Percentiles rank a stretch among this genome's conserved stretches.
phyloP scores from a whole-genome alignment of 2,329 filamentous ascomycete species.

The Cadophora luteo-olivacea region DNA sequence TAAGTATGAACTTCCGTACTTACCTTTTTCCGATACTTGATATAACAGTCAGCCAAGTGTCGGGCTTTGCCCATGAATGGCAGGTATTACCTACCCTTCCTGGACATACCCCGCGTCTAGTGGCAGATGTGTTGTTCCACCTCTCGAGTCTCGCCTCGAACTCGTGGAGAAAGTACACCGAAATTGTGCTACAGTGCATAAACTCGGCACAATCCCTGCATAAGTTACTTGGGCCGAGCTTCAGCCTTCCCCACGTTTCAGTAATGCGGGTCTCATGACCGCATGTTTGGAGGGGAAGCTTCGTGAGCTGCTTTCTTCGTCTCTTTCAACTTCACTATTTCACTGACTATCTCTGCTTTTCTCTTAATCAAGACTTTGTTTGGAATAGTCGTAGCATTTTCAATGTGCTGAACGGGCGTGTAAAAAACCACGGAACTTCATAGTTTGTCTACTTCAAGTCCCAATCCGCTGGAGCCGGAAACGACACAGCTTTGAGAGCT shows the following conservation, averaged over 20 bases:
- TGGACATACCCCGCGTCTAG: constrained; percentile 8
- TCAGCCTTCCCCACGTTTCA: constrained; percentile 30
- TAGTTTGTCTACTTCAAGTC: neutral
- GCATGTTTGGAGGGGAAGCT: constrained; percentile 16
- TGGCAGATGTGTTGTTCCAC: neutral
- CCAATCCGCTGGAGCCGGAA: neutral
- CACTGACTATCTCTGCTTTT: neutral
- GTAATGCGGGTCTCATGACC: constrained; percentile 28
- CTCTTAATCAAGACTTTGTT: neutral
- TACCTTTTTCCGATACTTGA: too few relatives aligned
- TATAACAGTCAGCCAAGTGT: too few relatives aligned
- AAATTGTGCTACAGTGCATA: constrained; percentile 4
- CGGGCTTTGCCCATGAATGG: neutral
- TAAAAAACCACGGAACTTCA: neutral
- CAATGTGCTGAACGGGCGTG: neutral
- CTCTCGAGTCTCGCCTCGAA: neutral
- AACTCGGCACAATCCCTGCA: constrained; percentile 20
- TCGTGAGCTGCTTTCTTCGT: neutral
- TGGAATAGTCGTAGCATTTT: neutral
- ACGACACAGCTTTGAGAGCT: neutral
- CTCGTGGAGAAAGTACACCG: constrained; percentile 12
- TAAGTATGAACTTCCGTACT: too few relatives aligned
- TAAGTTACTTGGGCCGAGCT: constrained; percentile 13
- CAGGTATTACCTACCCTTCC: neutral
- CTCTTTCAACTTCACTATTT: neutral